Base-by-base conservation (phyloP, 305 asterid species). In the Fraxinus velutina region DNA sequence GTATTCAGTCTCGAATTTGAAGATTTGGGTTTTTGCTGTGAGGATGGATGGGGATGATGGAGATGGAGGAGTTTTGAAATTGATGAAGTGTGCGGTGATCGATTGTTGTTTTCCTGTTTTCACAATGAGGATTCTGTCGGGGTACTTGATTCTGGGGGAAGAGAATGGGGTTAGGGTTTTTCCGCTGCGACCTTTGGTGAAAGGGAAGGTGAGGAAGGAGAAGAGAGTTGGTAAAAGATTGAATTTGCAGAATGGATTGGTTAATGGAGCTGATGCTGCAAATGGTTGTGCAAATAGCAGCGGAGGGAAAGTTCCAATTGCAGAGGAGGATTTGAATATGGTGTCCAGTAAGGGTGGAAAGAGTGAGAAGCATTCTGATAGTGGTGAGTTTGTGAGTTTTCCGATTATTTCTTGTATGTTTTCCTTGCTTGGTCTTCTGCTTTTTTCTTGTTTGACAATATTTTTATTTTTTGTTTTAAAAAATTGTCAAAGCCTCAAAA, bases 91-190 rank as follows among this genome's bases (percentile, higher is more conserved):
- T 86, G 92, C 97, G 19, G 92, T 90, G 85, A 89, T 94, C 79
- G 95, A 93, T 84, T 93, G 97, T 84, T 75, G 89, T 50, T 78
- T 81, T 12, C 97, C 96, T 1, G 89, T 94, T 19, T 92, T 91
- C 79, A 85, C 91, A 0, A 87, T 91, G 60, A 84, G 87, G 87
- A 76, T 90, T 76, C 84, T 89, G 77, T 91, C 90, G 79, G 92
- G 95, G 75, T 86, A 83, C 79, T 79, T 94, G 87, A 79, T 93
- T 78, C 80, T 92, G 66, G 98, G 98, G 79, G 97, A 94, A 83
- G 94, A 89, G 89, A 89, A 89, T 74, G 97, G 98, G 79, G 97
- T 93, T 80, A 84, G 97, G 88, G 84, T 92, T 80, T 90, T 90
- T 39, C 90, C 91, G 2, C 78, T 94, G 78, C 88, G 89, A 80